phyloP scores from a whole-genome alignment of 169 alveolate genomes.

The Babesia ovis region DNA sequence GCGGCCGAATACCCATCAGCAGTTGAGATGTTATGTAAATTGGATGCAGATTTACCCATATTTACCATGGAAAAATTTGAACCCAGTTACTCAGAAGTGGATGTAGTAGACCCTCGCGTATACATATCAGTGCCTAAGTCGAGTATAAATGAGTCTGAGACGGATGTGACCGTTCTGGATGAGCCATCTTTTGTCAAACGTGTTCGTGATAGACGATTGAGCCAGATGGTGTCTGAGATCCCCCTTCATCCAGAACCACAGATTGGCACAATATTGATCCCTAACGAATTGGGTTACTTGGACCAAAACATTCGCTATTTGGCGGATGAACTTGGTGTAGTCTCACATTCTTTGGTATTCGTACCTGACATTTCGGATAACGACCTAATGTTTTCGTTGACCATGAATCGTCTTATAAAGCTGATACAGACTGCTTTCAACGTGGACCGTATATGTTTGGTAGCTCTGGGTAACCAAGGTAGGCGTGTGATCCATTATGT shows the following conservation, averaged over 20 bases:
- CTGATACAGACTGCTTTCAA: conserved; percentile 49
- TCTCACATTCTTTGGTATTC: conserved; percentile 35
- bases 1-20: conserved; percentile 46
- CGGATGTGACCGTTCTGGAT: conserved; percentile 19
- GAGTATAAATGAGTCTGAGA: conserved; percentile 17
- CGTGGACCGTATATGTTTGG: conserved; percentile 47
- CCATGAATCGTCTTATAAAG: conserved; percentile 52
- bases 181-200: conserved; percentile 33
- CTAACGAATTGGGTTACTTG: conserved; percentile 51
- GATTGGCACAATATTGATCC: conserved; percentile 46
- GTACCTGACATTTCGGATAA: conserved; percentile 52
- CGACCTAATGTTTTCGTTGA: conserved; percentile 26
- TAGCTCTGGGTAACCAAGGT: conserved; percentile 62
- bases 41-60: conserved; percentile 38
- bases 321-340: conserved; percentile 56
- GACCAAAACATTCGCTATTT: conserved; percentile 61
- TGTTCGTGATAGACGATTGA: conserved; percentile 23
- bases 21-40: neutral
- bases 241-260: conserved; percentile 29
- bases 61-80: conserved; percentile 34
- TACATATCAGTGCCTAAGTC: conserved; percentile 56
- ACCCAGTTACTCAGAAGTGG: conserved; percentile 28
- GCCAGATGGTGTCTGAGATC: conserved; percentile 22
- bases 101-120: conserved; percentile 33
- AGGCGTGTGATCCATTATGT: conserved; percentile 37